A percentile compares a stretch with the other conserved stretches of the same genome.
Conservation (phyloP, 768 basidiomycete species). For the Tubosaeta sp. region DNA sequence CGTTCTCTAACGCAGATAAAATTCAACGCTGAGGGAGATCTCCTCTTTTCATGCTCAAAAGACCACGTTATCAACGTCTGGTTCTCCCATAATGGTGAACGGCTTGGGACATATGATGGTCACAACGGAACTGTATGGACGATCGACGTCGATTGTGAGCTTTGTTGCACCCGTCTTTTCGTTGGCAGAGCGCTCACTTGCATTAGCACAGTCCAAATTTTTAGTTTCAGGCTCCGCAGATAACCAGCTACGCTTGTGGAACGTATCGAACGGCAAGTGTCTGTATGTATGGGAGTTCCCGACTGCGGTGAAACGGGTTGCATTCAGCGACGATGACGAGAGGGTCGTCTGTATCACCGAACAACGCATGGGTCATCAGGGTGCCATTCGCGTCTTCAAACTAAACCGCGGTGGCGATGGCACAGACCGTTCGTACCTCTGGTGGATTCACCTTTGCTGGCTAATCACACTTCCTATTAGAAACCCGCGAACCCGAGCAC, state of each 20-base stretch:
- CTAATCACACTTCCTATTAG: conserved; percentile 36
- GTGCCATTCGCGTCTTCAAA: conserved; percentile 85
- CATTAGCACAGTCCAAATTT: conserved; percentile 72
- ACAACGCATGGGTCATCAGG: conserved; percentile 91
- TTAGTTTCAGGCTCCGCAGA: conserved; percentile 92
- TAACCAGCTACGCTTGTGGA: conserved; percentile 89
- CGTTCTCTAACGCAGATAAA: conserved; percentile 96
- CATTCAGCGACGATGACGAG: conserved; percentile 82
- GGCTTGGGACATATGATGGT: conserved; percentile 93
- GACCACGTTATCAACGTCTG: conserved; percentile 94
- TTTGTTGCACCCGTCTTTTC: not conserved
- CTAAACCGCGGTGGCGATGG: conserved; percentile 83
- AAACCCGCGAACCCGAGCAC: conserved; percentile 67
- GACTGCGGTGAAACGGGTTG: conserved; percentile 94
- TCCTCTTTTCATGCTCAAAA: conserved; percentile 94
- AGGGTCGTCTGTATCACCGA: conserved; percentile 92
- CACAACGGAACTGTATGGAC: conserved; percentile 98
- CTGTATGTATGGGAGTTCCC: conserved; percentile 97
- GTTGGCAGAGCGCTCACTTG: not conserved
- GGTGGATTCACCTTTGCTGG: not conserved
- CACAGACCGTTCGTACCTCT: conserved; percentile 60
- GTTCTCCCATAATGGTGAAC: conserved; percentile 96
- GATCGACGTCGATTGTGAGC: conserved; percentile 90
- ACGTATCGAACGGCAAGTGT: conserved; percentile 84
- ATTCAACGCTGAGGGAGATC: conserved; percentile 94